Percentiles rank a stretch among this genome's conserved stretches.
These are phyloP conservation scores for Tetracladium marchalianum DNA, from an alignment of 495 filamentous ascomycete species.

Conservation along the genomic window DNA sequence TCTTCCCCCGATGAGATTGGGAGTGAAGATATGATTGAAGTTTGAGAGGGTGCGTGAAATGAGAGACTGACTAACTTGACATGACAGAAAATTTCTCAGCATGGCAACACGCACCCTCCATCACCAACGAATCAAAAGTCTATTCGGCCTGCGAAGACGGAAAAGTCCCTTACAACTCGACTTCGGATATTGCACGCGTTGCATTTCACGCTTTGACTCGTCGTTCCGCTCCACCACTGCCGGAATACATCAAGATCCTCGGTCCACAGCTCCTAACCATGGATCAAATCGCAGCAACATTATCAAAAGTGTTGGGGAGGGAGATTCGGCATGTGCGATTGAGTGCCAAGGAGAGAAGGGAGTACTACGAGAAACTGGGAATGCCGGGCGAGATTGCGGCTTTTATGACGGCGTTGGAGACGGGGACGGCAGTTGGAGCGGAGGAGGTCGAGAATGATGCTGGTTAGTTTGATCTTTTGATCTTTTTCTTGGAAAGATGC, in stretches of 20 bases:
- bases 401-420: conserved; percentile 9
- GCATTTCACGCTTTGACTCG: conserved; percentile 31
- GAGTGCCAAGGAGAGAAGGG: conserved; percentile 17
- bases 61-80: not conserved
- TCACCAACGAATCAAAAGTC: conserved; percentile 34
- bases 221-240: conserved; percentile 23
- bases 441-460: conserved; percentile 6
- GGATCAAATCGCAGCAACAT: conserved; percentile 33
- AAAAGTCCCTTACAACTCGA: conserved; percentile 34
- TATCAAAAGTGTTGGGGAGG: conserved; percentile 26
- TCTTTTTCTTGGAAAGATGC: too few relatives aligned
- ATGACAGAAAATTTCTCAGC: conserved; percentile 20
- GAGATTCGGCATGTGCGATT: conserved; percentile 32
- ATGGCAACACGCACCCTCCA: conserved; percentile 15
- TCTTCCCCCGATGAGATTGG: too few relatives aligned
- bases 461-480: too few relatives aligned
- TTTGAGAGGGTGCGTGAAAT: too few relatives aligned
- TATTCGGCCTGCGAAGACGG: conserved; percentile 34
- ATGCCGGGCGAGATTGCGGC: conserved; percentile 4
- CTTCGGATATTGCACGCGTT: conserved; percentile 35
- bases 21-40: too few relatives aligned
- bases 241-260: conserved; percentile 29
- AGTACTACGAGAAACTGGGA: conserved; percentile 1
- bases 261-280: conserved; percentile 36
- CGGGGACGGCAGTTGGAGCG: not conserved